Base-by-base conservation (phyloP, 805 yeast species). In the Priceomyces medius region DNA sequence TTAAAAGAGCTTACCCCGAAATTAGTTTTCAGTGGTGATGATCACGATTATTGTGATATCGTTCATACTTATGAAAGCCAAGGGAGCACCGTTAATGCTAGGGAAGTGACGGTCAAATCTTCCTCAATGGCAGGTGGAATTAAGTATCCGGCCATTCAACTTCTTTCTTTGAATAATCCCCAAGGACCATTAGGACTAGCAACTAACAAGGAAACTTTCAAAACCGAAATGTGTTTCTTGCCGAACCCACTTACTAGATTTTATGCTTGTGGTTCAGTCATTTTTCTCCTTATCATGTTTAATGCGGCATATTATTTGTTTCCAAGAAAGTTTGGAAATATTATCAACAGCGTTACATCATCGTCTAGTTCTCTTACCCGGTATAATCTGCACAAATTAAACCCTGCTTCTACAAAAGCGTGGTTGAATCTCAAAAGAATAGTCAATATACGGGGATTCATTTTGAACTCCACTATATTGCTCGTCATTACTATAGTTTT, bases 111-210 rank as follows among this genome's bases (percentile, higher is more conserved):
- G 0, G 89, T 90, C 20, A 93, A 93, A 61, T 80, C 95, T 3
- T 80, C 85, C 39, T 84, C 97, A 10, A 86, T 93, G 95, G 90
- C 96, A 17, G 86, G 88, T 81, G 98, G 98, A 0, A 81, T 93
- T 20, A 63, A 71, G 39, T 70, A 72, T 40, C 99, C 99, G 0
- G 98, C 96, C 0, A 77, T 89, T 34, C 97, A 93, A 58, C 60
- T 93, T 37, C 62, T 93, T 4, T 80, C 96, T 0, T 68, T 93
- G 32, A 61, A 73, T 53, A 74, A 77, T 48, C 79, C 81, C 5
- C 38, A 50, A 18, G 58, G 54, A 31, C 42, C 50, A 2, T 38
- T 38, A 6, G 42, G 45, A 1, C 28, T 35, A 16, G 34, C 34
- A 38, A 10, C 20, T 4, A 21, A 14, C 4, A 31, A 32, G 5